Evolutionary conservation across 192 early-diverging fungal species (phyloP), one percentile per base, ranked within the genome.

Genomic region (Linnemannia hyalina): DNA sequence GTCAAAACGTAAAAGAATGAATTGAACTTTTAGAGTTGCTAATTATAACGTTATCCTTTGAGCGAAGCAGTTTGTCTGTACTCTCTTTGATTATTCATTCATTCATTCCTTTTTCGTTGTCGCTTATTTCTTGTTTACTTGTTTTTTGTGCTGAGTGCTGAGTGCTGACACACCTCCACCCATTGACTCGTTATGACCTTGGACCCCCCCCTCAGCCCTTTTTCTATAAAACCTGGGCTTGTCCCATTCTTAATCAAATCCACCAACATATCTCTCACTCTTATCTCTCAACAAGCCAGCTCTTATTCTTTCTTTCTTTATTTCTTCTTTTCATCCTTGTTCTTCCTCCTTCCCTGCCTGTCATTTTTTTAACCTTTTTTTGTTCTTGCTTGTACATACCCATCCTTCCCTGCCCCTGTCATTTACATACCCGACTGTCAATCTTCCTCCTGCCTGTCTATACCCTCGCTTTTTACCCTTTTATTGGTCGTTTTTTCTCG

Each of bases 141-240:
- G 49, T 52, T 52, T 40, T 40, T 40, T 52, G 49, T 65, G 0
- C 57, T 63, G 57, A 63, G 49, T 65, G 0, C 57, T 63, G 57
- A 63, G 26, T 13, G 26, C 60, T 4, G n/a, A 32, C 60, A 65
- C 29, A 32, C 60, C 60, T 32, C 60, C 49, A 32, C 29, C n/a
- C 26, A 65, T 32, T 65, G 60, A 65, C 60, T 65, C 60, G 1
- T 65, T 35, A 65, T 65, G 60, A 65, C 60, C 60, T 65, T 23
- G 11, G 5, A 18, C 16, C n/a, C n/a, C 13, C 10, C n/a, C 55
- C 44, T 9, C 44, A 13, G 42, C 44, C 38, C 38, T 40, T 20
- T 42, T 71, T 71, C 70, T 71, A 41, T 71, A 65, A 65, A 65
- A 65, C 29, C 60, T 40, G 15, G 60, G 60, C 60, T 32, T 11